Percentiles rank a stretch among this genome's conserved stretches.
Evolutionary conservation across 1,284 basidiomycete species (phyloP).

Genomic region (Cystobasidium pallidum): DNA sequence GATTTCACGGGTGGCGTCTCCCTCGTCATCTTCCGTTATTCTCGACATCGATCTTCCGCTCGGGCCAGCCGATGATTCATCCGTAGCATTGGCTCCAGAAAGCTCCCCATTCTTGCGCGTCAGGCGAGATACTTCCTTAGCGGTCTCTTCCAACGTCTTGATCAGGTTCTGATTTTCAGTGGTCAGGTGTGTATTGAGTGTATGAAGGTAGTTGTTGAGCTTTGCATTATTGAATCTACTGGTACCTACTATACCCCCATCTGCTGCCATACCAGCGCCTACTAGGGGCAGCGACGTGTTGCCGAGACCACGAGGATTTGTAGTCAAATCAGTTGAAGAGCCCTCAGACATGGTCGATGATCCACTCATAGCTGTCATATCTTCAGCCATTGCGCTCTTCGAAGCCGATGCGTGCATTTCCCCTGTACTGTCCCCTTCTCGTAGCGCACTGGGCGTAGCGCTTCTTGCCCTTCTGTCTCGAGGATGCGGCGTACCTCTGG

Average conservation of each 20-base stretch:
- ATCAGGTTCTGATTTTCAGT: slow-evolving; percentile 78
- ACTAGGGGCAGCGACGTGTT: slow-evolving; percentile 70
- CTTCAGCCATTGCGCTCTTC: slow-evolving; percentile 2
- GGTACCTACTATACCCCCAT: slow-evolving; percentile 63
- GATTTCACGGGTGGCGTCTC: slow-evolving; percentile 30
- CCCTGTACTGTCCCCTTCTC: background rate
- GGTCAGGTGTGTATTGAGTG: slow-evolving; percentile 73
- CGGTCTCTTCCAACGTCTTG: slow-evolving; percentile 59
- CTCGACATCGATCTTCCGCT: slow-evolving; percentile 9
- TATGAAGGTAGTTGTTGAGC: slow-evolving; percentile 77
- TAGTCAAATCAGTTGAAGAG: slow-evolving; percentile 80
- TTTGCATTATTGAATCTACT: slow-evolving; percentile 77
- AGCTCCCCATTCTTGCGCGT: slow-evolving; percentile 22
- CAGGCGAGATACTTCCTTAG: slow-evolving; percentile 39
- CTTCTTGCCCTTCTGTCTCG: slow-evolving; percentile 34
- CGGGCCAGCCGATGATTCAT: background rate
- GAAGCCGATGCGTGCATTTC: background rate
- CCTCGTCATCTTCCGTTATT: slow-evolving; percentile 31
- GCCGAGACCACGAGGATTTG: slow-evolving; percentile 66
- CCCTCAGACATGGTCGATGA: slow-evolving; percentile 72
- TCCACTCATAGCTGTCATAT: slow-evolving; percentile 31
- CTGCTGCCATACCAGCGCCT: slow-evolving; percentile 66
- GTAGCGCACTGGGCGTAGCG: slow-evolving; percentile 4
- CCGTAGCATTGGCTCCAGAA: background rate
- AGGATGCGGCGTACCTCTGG: slow-evolving; percentile 33